Conservation (phyloP, 129 eudicot species). For the Rutidosis leptorrhynchoides region DNA sequence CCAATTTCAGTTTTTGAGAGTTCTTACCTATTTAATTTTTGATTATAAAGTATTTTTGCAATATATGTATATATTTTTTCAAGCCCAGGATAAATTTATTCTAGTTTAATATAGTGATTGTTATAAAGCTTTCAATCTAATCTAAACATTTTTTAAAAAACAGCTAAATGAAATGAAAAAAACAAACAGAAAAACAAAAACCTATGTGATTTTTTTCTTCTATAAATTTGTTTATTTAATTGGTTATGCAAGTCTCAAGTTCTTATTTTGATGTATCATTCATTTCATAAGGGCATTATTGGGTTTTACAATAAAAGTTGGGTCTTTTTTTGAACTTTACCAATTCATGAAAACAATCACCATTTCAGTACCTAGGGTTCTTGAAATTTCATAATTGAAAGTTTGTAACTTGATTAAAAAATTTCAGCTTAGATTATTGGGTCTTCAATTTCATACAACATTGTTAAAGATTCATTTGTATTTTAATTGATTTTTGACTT, state of each 20-base stretch:
- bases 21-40: constrained; percentile 14
- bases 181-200: background rate
- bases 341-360: constrained; percentile 15
- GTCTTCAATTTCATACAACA: background rate
- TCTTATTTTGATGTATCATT: background rate
- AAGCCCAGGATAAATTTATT: constrained; percentile 5
- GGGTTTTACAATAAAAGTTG: background rate
- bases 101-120: constrained; percentile 9
- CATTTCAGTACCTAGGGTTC: constrained; percentile 18
- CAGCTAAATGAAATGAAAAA: no score
- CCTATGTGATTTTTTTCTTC: background rate
- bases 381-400: constrained; percentile 15
- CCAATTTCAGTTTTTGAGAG: constrained; percentile 10
- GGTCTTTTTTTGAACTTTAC: constrained; percentile 7
- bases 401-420: constrained; percentile 2
- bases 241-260: background rate
- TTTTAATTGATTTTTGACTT: background rate
- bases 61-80: background rate
- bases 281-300: constrained; percentile 4
- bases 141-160: background rate
- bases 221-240: no score
- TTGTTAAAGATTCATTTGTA: background rate
- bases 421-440: background rate
- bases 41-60: background rate
- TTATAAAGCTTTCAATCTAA: constrained; percentile 9